Base-by-base conservation (phyloP, 1,284 basidiomycete species). In the Pisolithus thermaeus region DNA sequence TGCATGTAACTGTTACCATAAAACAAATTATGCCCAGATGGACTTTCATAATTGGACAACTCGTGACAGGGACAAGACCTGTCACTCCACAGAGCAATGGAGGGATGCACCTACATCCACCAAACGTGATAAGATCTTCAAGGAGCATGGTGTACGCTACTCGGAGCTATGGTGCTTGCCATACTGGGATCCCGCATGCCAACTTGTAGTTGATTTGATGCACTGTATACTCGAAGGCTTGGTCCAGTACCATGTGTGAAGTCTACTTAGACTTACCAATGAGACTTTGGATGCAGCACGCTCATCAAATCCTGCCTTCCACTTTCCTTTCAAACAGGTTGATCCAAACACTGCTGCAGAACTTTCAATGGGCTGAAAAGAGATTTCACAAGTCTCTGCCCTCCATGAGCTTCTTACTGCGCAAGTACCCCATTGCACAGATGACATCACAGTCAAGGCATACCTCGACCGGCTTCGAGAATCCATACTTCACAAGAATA, bases 151-250 rank as follows among this genome's bases (percentile, higher is more conserved):
- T 14, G 52, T 61, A 2, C 41, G 16, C 0, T 60, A 42, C 18
- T 56, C 58, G 2, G 37, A 51, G n/a, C 49, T 62, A 0, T 59
- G 55, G 54, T 4, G 7, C 0, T 30, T 60, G 2, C 55, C 56
- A 3, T 62, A 63, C 23, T 63, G 59, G 61, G 36, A 63, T 5
- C 57, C 53, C 1, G 14, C 52, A 0, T 0, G 5, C 0, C 57
- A 61, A 14, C 52, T 59, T 3, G 44, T 62, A 0, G n/a, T 63
- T 11, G 50, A 63, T n/a, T 32, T 45, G 0, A 62, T 62, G 55
- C 56, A 63, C 5, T 60, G 53, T n/a, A 37, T 62, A 1, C 32
- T 59, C 3, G 42, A 60, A 25, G 59, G 58, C 3, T 9, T 60
- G 3, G 52, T 52, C 2, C 4, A 43, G 3, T 54, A 53, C 28